Conservation (phyloP, 441 rosid species). For the Kokia cookei region DNA sequence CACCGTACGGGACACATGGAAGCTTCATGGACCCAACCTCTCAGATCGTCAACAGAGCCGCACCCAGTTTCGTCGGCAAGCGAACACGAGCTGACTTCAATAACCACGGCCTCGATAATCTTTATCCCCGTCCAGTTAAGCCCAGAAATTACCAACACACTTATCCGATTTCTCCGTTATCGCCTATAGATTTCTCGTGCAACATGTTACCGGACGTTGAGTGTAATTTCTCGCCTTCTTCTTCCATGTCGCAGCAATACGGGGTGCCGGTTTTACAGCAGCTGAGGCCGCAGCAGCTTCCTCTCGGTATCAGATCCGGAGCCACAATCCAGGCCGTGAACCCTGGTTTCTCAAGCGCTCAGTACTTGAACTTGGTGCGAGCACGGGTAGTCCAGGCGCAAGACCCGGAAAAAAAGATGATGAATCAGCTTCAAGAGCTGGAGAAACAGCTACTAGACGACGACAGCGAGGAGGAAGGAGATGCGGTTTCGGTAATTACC, state of each 20-base stretch:
- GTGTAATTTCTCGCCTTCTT: conserved; percentile 18
- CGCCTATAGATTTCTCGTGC: conserved; percentile 34
- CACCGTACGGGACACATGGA: conserved; percentile 40
- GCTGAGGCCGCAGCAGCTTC: conserved; percentile 28
- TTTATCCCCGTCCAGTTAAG: conserved; percentile 65
- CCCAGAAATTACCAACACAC: conserved; percentile 43
- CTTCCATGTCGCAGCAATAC: conserved; percentile 35
- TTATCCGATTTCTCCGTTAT: conserved; percentile 39
- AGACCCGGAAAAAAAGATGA: conserved; percentile 66
- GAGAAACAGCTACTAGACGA: conserved; percentile 78
- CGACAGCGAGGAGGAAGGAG: conserved; percentile 47
- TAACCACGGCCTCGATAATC: conserved; percentile 32
- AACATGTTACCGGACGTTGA: background rate
- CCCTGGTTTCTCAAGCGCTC: conserved; percentile 20
- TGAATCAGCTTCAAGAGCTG: conserved; percentile 71
- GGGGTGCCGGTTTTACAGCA: conserved; percentile 50
- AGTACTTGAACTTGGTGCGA: conserved; percentile 32
- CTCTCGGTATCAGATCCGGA: conserved; percentile 16
- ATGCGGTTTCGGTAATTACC: conserved; percentile 65
- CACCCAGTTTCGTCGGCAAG: conserved; percentile 43
- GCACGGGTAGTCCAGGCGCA: conserved; percentile 19
- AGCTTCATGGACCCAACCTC: conserved; percentile 48
- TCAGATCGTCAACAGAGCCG: conserved; percentile 51
- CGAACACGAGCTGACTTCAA: conserved; percentile 58
- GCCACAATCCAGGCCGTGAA: conserved; percentile 19